phyloP scores from a whole-genome alignment of 352 stramenopile genomes.

The Phytophthora niederhauseri region DNA sequence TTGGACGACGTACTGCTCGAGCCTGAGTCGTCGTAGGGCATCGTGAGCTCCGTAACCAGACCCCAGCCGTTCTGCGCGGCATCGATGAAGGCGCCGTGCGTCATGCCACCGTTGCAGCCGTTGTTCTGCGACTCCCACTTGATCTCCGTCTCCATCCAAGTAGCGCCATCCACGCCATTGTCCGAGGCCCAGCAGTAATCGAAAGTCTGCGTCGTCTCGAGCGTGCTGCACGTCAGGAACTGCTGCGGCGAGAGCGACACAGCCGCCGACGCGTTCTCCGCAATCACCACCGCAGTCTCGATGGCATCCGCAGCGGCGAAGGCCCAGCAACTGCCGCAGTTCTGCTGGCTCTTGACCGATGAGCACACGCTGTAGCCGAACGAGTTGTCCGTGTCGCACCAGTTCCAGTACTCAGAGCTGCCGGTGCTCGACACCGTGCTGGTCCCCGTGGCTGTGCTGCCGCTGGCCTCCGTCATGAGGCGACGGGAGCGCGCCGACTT shows the following conservation, averaged over 20 bases:
- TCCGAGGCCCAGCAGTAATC: conserved; percentile 75
- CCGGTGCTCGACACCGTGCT: conserved; percentile 30
- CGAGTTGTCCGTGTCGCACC: conserved; percentile 73
- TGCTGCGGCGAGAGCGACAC: conserved; percentile 83
- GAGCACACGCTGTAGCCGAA: conserved; percentile 70
- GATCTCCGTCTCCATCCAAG: conserved; percentile 66
- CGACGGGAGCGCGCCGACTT: conserved; percentile 38
- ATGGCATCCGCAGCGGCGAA: conserved; percentile 81
- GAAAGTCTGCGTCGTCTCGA: conserved; percentile 72
- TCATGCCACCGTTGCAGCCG: conserved; percentile 85
- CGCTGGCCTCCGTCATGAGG: conserved; percentile 29
- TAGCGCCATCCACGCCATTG: conserved; percentile 43
- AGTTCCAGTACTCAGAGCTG: conserved; percentile 58
- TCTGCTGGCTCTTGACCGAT: conserved; percentile 81
- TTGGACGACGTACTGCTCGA: conserved; percentile 24
- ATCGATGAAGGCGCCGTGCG: conserved; percentile 79
- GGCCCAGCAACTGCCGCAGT: conserved; percentile 84
- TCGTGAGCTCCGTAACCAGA: conserved; percentile 71
- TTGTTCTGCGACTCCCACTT: conserved; percentile 82
- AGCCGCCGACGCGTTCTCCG: conserved; percentile 55
- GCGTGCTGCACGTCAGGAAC: conserved; percentile 71
- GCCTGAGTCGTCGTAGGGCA: conserved; percentile 69
- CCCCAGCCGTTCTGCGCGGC: conserved; percentile 61
- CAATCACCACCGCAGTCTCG: conserved; percentile 75
- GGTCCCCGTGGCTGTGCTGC: conserved; percentile 8